Evolutionary conservation across 2,329 filamentous ascomycete genomes (phyloP), one percentile per base, ranked within the genome.

Genomic region (Penicillium expansum): DNA sequence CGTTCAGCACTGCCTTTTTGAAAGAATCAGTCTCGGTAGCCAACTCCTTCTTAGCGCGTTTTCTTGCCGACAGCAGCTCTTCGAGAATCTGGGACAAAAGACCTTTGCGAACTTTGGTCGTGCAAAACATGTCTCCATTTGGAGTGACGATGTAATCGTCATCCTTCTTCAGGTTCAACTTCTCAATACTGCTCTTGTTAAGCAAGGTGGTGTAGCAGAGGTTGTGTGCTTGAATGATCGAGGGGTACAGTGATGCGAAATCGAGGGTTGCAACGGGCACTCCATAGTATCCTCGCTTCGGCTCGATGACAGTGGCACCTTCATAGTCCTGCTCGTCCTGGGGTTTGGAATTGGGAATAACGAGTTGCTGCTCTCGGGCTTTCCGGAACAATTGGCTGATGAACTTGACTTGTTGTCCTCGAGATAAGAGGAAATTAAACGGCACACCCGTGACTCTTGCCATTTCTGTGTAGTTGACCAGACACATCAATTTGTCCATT

Each of bases 381-480:
- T 97, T 97, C 56, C 94, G 88, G 82, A 96, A 99, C 16, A 99
- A 81, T 71, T 99, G 94, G 72, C 92, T 97, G 77, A 99, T 85
- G 77, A 99, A 99, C 70, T 96, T 96, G 72, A 99, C 87, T 75
- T 99, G 95, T 73, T 99, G 94, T 43, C 94, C 94, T 70, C 92
- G 87, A 24, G 94, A 86, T 2, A 99, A 83, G 43, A 99, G 82
- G 70, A 89, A 96, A 71, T 96, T 97, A 80, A 99, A 99, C 0
- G 94, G 94, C 5, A 99, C 93, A 67, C 94, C 94, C 27, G 95
- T 99, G 76, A 99, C 94, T 85, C 94, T 94, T 56, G 94, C 93
- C 94, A 99, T 99, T 77, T 99, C 94, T 0, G 94, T 97, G 70
- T 97, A 97, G 73, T 99, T 99, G 76, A 96, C 90, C n/a, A 99